Percentiles rank a stretch among this genome's conserved stretches.
phyloP scores from a whole-genome alignment of 805 yeast species.

The Nakazawaea molendinolei region DNA sequence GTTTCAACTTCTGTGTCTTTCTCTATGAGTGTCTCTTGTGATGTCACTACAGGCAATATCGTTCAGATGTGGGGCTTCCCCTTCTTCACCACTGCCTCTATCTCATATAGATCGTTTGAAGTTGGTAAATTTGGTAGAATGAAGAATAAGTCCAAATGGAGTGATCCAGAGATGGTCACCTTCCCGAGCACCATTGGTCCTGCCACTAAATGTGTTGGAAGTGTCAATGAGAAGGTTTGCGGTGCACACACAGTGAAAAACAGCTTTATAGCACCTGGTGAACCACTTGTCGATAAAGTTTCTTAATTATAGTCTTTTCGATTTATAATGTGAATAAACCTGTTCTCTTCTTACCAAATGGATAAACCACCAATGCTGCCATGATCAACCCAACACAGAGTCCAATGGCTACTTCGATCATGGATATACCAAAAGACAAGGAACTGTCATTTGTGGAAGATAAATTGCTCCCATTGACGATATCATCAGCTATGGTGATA shows the following conservation, averaged over 20 bases:
- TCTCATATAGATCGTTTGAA: conserved; percentile 3
- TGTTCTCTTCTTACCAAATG: conserved; percentile 75
- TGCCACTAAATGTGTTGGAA: conserved; percentile 10
- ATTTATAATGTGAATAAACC: conserved; percentile 67
- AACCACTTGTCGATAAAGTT: not conserved
- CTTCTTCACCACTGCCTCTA: conserved; percentile 1
- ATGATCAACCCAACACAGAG: conserved; percentile 83
- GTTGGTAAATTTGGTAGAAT: not conserved
- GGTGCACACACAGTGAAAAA: conserved; percentile 6
- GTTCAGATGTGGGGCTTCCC: conserved; percentile 13
- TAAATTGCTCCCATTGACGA: conserved; percentile 32
- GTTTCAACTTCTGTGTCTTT: conserved; percentile 2
- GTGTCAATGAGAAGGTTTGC: conserved; percentile 6
- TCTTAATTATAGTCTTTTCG: not conserved
- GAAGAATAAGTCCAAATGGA: conserved; percentile 6
- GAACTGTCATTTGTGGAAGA: conserved; percentile 16
- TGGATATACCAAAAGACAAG: conserved; percentile 57
- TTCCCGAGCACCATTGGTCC: conserved; percentile 4
- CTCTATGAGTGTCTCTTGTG: conserved; percentile 6
- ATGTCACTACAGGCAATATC: conserved; percentile 9
- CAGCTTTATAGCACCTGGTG: conserved; percentile 5
- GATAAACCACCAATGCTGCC: conserved; percentile 75
- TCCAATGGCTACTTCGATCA: conserved; percentile 81
- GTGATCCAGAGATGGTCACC: conserved; percentile 3
- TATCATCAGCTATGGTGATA: conserved; percentile 53